Percentiles rank a stretch among this genome's conserved stretches.
phyloP scores from a whole-genome alignment of 2,329 filamentous ascomycete genomes.

The Colletotrichum sidae region DNA sequence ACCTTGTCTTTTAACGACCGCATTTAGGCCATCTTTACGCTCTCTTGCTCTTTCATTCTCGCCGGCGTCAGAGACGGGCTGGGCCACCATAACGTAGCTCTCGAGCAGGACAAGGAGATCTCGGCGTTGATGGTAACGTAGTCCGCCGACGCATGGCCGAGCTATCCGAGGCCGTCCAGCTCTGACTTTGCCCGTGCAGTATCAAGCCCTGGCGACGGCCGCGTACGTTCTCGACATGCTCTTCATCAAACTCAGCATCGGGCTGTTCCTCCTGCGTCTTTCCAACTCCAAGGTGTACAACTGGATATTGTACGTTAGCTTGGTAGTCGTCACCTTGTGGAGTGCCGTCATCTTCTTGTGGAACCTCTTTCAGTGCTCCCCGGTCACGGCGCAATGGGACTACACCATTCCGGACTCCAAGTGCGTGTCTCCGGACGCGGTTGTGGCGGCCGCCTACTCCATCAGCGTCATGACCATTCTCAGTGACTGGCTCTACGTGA shows the following conservation, averaged over 20 bases:
- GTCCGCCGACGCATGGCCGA: too few relatives aligned
- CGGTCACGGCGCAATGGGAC: conserved; percentile 65
- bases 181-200: conserved; percentile 46
- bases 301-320: conserved; percentile 58
- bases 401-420: conserved; percentile 56
- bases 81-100: conserved; percentile 59
- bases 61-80: conserved; percentile 56
- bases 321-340: conserved; percentile 60
- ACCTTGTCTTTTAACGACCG: conserved; percentile 6
- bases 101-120: conserved; percentile 54
- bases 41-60: conserved; percentile 60
- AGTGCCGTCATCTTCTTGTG: conserved; percentile 62
- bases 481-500: conserved; percentile 65
- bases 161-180: neutral
- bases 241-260: conserved; percentile 68
- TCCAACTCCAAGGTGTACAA: conserved; percentile 59
- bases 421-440: conserved; percentile 57
- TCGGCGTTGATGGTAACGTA: conserved; percentile 57
- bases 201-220: conserved; percentile 63
- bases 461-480: conserved; percentile 64
- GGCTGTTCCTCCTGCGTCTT: conserved; percentile 62
- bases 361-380: conserved; percentile 64
- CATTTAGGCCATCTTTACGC: conserved; percentile 56
- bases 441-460: conserved; percentile 62
- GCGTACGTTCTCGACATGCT: conserved; percentile 66